Conservation (phyloP, 352 stramenopile species). For the Phytophthora vignae region DNA sequence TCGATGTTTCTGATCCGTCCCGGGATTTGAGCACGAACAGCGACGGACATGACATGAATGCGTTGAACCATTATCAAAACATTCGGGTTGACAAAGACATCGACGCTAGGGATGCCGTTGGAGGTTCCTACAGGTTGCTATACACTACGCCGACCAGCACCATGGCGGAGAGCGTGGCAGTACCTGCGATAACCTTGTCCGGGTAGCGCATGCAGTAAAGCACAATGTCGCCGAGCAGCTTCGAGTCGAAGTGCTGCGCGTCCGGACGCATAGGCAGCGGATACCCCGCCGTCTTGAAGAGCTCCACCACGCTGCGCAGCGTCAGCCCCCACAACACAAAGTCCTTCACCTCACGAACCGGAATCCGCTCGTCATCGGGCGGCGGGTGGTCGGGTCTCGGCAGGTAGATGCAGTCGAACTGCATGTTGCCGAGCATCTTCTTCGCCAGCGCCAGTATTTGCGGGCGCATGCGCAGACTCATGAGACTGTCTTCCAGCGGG, state of each 20-base stretch:
- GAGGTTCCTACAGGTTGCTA: constrained; percentile 37
- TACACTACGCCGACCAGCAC: constrained; percentile 52
- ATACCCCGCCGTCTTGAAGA: constrained; percentile 50
- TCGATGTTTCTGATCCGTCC: constrained; percentile 20
- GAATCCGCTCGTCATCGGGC: constrained; percentile 50
- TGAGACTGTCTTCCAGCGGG: constrained; percentile 67
- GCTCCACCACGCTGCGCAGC: constrained; percentile 66
- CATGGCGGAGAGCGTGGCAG: constrained; percentile 51
- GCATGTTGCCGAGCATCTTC: constrained; percentile 60
- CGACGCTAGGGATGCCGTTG: neutral
- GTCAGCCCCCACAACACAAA: constrained; percentile 90
- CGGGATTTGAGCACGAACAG: constrained; percentile 3
- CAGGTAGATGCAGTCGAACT: constrained; percentile 81
- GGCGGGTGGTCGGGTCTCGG: constrained; percentile 52
- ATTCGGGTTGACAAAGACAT: neutral
- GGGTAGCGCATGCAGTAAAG: constrained; percentile 64
- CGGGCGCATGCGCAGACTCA: constrained; percentile 43
- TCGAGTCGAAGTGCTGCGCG: constrained; percentile 69
- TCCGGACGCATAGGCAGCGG: constrained; percentile 62
- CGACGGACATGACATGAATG: neutral
- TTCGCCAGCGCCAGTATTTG: constrained; percentile 40
- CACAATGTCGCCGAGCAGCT: constrained; percentile 53
- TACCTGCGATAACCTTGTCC: constrained; percentile 56
- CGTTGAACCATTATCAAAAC: neutral
- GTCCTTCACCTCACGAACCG: constrained; percentile 59